phyloP scores from a whole-genome alignment of 345 rosid species.

The Sapria himalayana region DNA sequence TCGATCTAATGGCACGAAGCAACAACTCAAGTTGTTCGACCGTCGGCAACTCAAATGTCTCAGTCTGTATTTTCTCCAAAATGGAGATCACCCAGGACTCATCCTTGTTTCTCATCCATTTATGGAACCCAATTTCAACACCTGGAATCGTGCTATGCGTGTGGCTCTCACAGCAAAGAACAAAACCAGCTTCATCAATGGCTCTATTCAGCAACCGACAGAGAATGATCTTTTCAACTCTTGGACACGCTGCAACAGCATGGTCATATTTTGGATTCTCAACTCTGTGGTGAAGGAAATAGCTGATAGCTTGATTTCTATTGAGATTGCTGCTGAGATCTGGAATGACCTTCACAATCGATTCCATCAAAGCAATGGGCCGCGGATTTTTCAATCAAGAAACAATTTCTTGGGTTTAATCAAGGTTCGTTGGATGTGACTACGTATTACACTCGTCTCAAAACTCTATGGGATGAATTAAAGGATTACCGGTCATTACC shows the following conservation, averaged over 20 bases:
- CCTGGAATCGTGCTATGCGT: background rate
- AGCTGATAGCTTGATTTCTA: background rate
- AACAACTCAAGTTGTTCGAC: too few species aligned
- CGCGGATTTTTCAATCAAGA: background rate
- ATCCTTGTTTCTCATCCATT: background rate
- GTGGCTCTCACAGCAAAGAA: background rate
- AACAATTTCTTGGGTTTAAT: background rate
- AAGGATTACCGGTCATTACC: background rate
- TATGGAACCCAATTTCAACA: background rate
- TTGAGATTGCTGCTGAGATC: background rate
- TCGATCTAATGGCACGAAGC: too few species aligned
- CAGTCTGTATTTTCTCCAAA: background rate
- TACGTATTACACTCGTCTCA: background rate
- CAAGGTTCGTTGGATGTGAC: background rate
- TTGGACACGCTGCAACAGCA: background rate
- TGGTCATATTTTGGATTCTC: background rate
- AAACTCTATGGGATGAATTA: background rate
- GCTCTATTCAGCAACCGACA: background rate
- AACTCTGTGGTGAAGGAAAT: background rate
- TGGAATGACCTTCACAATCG: background rate
- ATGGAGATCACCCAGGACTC: background rate
- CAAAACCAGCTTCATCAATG: background rate
- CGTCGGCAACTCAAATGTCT: too few species aligned
- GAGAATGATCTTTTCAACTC: background rate
- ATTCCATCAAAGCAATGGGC: background rate